These are phyloP conservation scores for Phytophthora tentaculata DNA, from an alignment of 352 stramenopile species.

Conservation along the genomic window DNA sequence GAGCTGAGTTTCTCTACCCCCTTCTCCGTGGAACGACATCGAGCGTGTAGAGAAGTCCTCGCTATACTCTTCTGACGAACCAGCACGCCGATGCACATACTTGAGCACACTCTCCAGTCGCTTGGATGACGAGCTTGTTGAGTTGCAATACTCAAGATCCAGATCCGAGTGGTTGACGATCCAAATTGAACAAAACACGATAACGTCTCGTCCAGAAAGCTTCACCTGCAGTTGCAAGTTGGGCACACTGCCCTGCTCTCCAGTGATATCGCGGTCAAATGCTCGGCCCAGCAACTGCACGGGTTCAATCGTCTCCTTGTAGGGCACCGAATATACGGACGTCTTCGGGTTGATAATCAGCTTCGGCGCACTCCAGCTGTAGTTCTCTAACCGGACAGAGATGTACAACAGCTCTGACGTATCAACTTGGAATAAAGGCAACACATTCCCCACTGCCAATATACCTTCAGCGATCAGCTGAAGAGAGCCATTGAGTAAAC, in stretches of 20 bases:
- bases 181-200: constrained; percentile 90
- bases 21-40: constrained; percentile 67
- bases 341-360: constrained; percentile 81
- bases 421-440: constrained; percentile 88
- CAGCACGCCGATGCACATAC: constrained; percentile 74
- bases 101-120: constrained; percentile 70
- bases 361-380: constrained; percentile 86
- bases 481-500: constrained; percentile 80
- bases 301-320: constrained; percentile 80
- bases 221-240: constrained; percentile 89
- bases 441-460: constrained; percentile 80
- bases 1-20: constrained; percentile 52
- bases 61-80: constrained; percentile 50
- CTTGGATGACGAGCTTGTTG: constrained; percentile 74
- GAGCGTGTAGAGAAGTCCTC: constrained; percentile 67
- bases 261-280: constrained; percentile 72
- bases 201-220: constrained; percentile 73
- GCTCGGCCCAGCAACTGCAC: constrained; percentile 70
- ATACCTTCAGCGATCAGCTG: constrained; percentile 88
- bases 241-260: constrained; percentile 79
- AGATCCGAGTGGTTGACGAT: constrained; percentile 89
- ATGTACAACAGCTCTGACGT: constrained; percentile 66
- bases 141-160: constrained; percentile 88
- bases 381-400: constrained; percentile 89
- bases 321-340: constrained; percentile 70